Conservation (phyloP, 495 filamentous ascomycete species). For the Staphylotrichum longicolle region DNA sequence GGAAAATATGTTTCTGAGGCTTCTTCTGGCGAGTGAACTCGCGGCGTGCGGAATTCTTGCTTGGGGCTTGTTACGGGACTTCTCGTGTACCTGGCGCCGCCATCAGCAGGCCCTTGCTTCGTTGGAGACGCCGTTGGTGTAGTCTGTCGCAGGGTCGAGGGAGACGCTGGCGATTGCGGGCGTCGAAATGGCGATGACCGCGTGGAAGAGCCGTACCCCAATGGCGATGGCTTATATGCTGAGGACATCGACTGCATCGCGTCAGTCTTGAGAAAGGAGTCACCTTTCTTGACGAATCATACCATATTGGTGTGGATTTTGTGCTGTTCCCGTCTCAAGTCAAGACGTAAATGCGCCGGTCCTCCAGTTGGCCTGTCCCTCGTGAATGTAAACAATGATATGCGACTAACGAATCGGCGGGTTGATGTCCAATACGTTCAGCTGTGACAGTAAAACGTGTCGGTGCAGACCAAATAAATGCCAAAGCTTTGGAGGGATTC, state of each 20-base stretch:
- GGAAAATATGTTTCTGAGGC: slow-evolving; percentile 23
- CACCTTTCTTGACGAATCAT: too few species aligned
- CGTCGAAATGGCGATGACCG: slow-evolving; percentile 75
- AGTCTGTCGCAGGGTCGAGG: slow-evolving; percentile 48
- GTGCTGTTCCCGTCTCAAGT: too few species aligned
- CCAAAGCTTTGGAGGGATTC: too few species aligned
- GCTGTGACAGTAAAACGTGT: too few species aligned
- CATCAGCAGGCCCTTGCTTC: slow-evolving; percentile 35
- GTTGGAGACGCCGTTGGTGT: slow-evolving; percentile 49
- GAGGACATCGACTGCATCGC: slow-evolving; percentile 46
- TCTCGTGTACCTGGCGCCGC: slow-evolving; percentile 41
- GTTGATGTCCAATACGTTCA: too few species aligned
- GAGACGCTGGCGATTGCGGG: slow-evolving; percentile 54
- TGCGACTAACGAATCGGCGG: too few species aligned
- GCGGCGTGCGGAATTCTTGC: slow-evolving; percentile 35
- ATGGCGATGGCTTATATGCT: slow-evolving; percentile 61
- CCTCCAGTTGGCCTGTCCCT: too few species aligned
- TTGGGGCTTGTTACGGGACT: slow-evolving; percentile 32
- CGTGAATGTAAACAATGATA: too few species aligned
- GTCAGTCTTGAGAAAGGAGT: not conserved
- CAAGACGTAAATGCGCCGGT: too few species aligned
- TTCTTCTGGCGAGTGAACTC: not conserved
- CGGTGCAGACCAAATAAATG: too few species aligned
- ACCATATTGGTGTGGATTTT: too few species aligned
- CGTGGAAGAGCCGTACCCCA: slow-evolving; percentile 48